Percentiles rank a stretch among this genome's conserved stretches.
Evolutionary conservation across 1,284 basidiomycete genomes (phyloP).

Genomic region (Cutaneotrichosporon sp.): DNA sequence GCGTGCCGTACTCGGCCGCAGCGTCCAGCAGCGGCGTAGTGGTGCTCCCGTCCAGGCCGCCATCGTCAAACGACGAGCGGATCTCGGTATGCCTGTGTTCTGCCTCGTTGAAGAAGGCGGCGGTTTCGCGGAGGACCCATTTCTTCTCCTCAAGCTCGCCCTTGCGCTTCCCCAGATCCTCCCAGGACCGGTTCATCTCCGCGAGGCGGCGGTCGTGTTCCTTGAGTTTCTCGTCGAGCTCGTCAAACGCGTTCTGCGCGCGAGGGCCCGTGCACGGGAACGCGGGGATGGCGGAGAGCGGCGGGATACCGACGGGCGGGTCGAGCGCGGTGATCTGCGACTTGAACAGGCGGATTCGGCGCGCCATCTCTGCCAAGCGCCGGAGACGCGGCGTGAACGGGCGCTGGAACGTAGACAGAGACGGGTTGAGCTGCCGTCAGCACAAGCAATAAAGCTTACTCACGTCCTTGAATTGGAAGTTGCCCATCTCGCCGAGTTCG

Average conservation of each 20-base stretch:
- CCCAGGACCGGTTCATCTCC: slow-evolving; percentile 93
- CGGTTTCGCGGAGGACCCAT: slow-evolving; percentile 90
- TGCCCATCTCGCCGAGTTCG: slow-evolving; percentile 89
- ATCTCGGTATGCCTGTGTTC: slow-evolving; percentile 73
- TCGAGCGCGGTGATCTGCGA: slow-evolving; percentile 75
- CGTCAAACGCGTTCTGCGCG: slow-evolving; percentile 88
- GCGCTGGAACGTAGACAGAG: slow-evolving; percentile 95
- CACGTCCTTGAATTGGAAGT: slow-evolving; percentile 97
- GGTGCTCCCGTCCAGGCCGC: slow-evolving; percentile 49
- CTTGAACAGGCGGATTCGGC: slow-evolving; percentile 84
- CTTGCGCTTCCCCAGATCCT: slow-evolving; percentile 77
- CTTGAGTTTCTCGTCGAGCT: slow-evolving; percentile 78
- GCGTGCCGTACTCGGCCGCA: slow-evolving; percentile 59
- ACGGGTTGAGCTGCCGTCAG: slow-evolving; percentile 72
- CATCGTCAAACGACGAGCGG: slow-evolving; percentile 82
- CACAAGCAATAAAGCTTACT: slow-evolving; percentile 31
- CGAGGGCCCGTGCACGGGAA: slow-evolving; percentile 81
- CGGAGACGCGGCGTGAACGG: slow-evolving; percentile 95
- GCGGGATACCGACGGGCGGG: slow-evolving; percentile 66
- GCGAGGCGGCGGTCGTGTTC: slow-evolving; percentile 81
- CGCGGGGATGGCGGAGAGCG: slow-evolving; percentile 73
- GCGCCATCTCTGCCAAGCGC: slow-evolving; percentile 90
- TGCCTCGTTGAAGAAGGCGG: slow-evolving; percentile 92
- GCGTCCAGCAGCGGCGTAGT: slow-evolving; percentile 86
- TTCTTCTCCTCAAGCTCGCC: slow-evolving; percentile 87